These are phyloP conservation scores for Chamaecrista fasciculata DNA, from an alignment of 306 rosid genomes.

Conservation along the genomic window DNA sequence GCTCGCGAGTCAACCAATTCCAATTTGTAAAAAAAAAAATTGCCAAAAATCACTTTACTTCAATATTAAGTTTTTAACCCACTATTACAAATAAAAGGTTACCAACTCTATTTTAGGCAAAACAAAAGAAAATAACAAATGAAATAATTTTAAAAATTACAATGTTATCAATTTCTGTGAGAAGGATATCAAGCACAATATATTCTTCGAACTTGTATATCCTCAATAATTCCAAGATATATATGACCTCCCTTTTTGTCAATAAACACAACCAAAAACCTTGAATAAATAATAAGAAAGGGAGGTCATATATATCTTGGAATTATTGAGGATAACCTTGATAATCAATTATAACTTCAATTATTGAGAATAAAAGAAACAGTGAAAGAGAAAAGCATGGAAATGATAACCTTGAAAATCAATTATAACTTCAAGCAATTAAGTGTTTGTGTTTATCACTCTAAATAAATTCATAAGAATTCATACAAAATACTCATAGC, in stretches of 20 bases:
- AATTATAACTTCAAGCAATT: constrained; percentile 90
- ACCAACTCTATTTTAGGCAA: background rate
- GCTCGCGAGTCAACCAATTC: too few species aligned
- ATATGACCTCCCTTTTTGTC: constrained; percentile 80
- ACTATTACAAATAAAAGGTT: too few species aligned
- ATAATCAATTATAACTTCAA: background rate
- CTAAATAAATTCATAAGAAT: constrained; percentile 72
- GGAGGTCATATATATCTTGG: constrained; percentile 88
- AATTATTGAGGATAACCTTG: constrained; percentile 66
- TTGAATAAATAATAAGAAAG: constrained; percentile 39
- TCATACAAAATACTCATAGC: constrained; percentile 68
- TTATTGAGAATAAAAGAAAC: background rate
- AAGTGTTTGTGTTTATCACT: constrained; percentile 39
- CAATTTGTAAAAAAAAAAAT: too few species aligned
- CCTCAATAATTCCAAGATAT: constrained; percentile 81
- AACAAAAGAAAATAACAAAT: background rate
- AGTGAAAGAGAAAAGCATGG: constrained; percentile 9
- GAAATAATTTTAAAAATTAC: constrained; percentile 45
- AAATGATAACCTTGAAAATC: constrained; percentile 21
- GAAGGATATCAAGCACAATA: constrained; percentile 70
- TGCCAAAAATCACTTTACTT: too few species aligned
- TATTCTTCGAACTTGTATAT: constrained; percentile 46
- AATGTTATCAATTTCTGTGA: constrained; percentile 78
- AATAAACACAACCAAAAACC: constrained; percentile 38
- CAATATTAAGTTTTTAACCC: too few species aligned